Percentiles rank a stretch among this genome's conserved stretches.
phyloP scores from a whole-genome alignment of 1,284 basidiomycete species.

The Heterobasidion parviporum region DNA sequence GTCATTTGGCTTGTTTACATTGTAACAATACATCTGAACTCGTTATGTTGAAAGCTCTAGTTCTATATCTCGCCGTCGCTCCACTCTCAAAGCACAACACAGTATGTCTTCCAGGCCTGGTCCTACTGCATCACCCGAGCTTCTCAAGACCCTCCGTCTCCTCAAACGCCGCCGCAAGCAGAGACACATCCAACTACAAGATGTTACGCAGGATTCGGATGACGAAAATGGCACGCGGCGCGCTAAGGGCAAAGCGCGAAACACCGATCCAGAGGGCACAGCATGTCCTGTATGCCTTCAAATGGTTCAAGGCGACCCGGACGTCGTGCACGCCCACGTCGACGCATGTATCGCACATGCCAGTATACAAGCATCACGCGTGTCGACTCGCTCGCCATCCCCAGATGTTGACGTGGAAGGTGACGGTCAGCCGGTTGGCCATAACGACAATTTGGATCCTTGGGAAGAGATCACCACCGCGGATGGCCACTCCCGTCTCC shows the following conservation, averaged over 20 bases:
- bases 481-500: slow-evolving; percentile 24
- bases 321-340: slow-evolving; percentile 68
- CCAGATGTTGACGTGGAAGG: slow-evolving; percentile 25
- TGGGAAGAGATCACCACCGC: slow-evolving; percentile 26
- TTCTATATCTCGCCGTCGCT: slow-evolving; percentile 41
- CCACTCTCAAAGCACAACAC: slow-evolving; percentile 52
- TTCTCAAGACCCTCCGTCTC: slow-evolving; percentile 43
- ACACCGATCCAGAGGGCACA: slow-evolving; percentile 16
- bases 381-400: slow-evolving; percentile 12
- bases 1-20: slow-evolving; percentile 12
- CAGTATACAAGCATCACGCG: slow-evolving; percentile 27
- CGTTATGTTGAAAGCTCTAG: slow-evolving; percentile 15
- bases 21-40: not conserved
- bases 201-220: slow-evolving; percentile 55
- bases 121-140: slow-evolving; percentile 33
- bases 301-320: slow-evolving; percentile 51
- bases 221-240: slow-evolving; percentile 23
- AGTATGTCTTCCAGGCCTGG: too few relatives aligned
- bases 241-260: slow-evolving; percentile 15
- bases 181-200: slow-evolving; percentile 52
- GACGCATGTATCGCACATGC: slow-evolving; percentile 62
- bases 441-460: slow-evolving; percentile 14
- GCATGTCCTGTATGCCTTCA: slow-evolving; percentile 61
- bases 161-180: slow-evolving; percentile 60
- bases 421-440: slow-evolving; percentile 11